A percentile compares a stretch with the other conserved stretches of the same genome.
Evolutionary conservation across 2,329 filamentous ascomycete genomes (phyloP).

Genomic region (Teratosphaeria pseudoeucalypti): DNA sequence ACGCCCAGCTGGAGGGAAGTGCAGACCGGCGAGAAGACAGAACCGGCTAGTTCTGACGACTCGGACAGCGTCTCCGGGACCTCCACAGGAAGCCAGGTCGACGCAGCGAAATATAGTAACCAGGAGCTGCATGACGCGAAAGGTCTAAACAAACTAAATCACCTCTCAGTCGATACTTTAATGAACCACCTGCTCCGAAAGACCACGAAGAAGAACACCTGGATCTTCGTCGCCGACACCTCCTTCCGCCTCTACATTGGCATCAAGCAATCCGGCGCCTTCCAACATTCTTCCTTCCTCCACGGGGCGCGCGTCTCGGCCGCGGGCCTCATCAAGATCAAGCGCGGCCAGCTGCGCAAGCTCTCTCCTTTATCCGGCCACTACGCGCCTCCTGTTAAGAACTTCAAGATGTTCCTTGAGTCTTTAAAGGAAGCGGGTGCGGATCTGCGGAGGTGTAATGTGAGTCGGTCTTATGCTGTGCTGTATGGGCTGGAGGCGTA

Average conservation of each 20-base stretch:
- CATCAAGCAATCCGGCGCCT: conserved; percentile 78
- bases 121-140: conserved; percentile 52
- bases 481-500: conserved; percentile 77
- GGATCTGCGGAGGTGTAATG: conserved; percentile 68
- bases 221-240: conserved; percentile 88
- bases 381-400: conserved; percentile 72
- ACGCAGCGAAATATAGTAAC: conserved; percentile 55
- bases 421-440: conserved; percentile 61
- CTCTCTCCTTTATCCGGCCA: conserved; percentile 63
- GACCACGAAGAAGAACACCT: conserved; percentile 74
- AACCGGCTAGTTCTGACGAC: conserved; percentile 11
- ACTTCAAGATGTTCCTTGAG: conserved; percentile 72
- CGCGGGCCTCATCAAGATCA: conserved; percentile 76
- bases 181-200: conserved; percentile 71
- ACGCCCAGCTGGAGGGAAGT: conserved; percentile 33
- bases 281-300: conserved; percentile 85
- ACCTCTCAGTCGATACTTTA: conserved; percentile 61
- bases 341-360: conserved; percentile 64
- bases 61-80: conserved; percentile 26
- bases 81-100: conserved; percentile 47
- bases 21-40: conserved; percentile 20
- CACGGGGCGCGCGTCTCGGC: conserved; percentile 72
- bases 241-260: conserved; percentile 78
- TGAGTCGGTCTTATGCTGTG: conserved; percentile 72
- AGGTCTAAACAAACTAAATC: conserved; percentile 51